Conservation (phyloP, 768 basidiomycete species). For the Clitopilus passeckerianus region DNA sequence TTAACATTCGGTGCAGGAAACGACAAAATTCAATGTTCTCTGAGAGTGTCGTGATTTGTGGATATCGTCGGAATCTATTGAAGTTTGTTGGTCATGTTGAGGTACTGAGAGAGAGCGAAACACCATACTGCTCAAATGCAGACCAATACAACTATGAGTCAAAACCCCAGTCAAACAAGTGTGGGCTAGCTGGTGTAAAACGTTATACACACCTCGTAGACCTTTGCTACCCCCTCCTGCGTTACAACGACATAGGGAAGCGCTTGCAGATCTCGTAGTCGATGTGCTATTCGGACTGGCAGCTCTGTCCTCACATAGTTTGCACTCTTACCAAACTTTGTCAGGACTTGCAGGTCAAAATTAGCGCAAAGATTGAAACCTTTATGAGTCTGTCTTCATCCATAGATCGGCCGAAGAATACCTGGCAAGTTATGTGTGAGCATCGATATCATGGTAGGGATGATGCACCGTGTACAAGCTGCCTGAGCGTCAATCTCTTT, state of each 20-base stretch:
- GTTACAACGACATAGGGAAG: slow-evolving; percentile 86
- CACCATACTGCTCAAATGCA: slow-evolving; percentile 73
- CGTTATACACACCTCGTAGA: slow-evolving; percentile 69
- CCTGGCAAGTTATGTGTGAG: slow-evolving; percentile 31
- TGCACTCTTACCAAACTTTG: slow-evolving; percentile 52
- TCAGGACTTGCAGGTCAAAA: not conserved
- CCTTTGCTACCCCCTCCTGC: slow-evolving; percentile 75
- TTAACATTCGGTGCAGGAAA: slow-evolving; percentile 58
- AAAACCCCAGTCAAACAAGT: slow-evolving; percentile 3
- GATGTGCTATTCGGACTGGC: slow-evolving; percentile 83
- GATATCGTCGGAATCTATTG: slow-evolving; percentile 65
- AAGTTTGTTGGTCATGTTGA: slow-evolving; percentile 4
- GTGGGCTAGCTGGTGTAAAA: not conserved
- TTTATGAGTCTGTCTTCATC: slow-evolving; percentile 74
- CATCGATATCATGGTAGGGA: not conserved
- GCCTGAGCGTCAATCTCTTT: slow-evolving; percentile 68
- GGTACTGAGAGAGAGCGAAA: not conserved
- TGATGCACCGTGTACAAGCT: slow-evolving; percentile 50
- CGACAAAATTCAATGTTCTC: slow-evolving; percentile 80
- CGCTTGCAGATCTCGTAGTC: slow-evolving; percentile 80
- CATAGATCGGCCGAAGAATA: slow-evolving; percentile 85
- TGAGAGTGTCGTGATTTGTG: slow-evolving; percentile 60
- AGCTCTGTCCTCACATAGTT: slow-evolving; percentile 90
- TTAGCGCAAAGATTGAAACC: slow-evolving; percentile 27
- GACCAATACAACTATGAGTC: slow-evolving; percentile 72